phyloP scores from a whole-genome alignment of 164 flowering plant genomes.

The Macadamia tetraphylla region DNA sequence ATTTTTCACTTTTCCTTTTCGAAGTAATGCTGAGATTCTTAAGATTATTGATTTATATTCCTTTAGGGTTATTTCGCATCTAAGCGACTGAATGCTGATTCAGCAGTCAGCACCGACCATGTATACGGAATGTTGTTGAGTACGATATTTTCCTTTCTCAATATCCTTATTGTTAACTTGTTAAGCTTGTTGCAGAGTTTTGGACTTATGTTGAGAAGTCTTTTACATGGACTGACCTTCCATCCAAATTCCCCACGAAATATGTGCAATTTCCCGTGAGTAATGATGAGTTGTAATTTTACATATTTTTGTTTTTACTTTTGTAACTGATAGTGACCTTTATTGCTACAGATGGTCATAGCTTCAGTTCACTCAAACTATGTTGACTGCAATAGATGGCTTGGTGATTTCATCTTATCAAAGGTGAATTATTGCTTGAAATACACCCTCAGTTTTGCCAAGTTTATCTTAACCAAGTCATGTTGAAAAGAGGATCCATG shows the following conservation, averaged over 20 bases:
- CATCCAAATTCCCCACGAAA: constrained; percentile 98
- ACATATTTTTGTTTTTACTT: not conserved
- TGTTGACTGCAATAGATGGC: constrained; percentile 98
- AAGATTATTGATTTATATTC: not conserved
- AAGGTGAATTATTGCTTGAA: constrained; percentile 45
- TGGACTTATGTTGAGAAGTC: constrained; percentile 98
- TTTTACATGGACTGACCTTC: constrained; percentile 94
- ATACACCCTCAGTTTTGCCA: not conserved
- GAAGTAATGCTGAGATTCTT: no score
- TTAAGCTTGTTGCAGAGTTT: constrained; percentile 55
- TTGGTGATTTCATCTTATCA: constrained; percentile 94
- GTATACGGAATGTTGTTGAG: no score
- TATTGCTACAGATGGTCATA: constrained; percentile 55
- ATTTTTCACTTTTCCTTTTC: no score
- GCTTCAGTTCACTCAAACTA: constrained; percentile 92
- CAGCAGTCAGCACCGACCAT: not conserved
- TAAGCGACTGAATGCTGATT: not conserved
- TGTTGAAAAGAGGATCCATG: not conserved
- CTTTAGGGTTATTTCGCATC: not conserved
- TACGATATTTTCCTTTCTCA: no score
- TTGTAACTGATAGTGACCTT: constrained; percentile 5
- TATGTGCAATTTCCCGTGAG: constrained; percentile 97
- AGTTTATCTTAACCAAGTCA: not conserved
- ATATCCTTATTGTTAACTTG: constrained; percentile 7
- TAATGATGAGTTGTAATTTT: not conserved